phyloP scores from a whole-genome alignment of 2,329 filamentous ascomycete genomes.

The Grosmannia clavigera region DNA sequence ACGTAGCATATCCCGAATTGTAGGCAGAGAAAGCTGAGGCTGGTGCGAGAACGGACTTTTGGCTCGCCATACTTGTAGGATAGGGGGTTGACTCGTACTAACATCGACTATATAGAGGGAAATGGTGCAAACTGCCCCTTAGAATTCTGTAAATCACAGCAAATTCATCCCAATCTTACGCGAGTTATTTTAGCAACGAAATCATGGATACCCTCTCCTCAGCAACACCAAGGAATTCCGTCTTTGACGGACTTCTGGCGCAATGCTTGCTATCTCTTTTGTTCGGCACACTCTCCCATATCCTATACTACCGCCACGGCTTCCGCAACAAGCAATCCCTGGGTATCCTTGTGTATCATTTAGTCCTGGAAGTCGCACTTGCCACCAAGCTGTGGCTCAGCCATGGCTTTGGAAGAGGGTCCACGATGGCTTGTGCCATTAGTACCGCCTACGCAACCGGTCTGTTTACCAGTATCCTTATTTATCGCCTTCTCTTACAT shows the following conservation, averaged over 20 bases:
- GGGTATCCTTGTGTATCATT: not conserved
- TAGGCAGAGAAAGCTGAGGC: no score
- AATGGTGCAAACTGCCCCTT: not conserved
- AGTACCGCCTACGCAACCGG: not conserved
- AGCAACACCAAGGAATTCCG: not conserved
- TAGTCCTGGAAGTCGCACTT: not conserved
- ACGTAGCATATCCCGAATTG: no score
- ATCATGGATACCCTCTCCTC: not conserved
- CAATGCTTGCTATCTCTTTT: not conserved
- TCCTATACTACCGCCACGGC: not conserved
- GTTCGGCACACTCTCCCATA: not conserved
- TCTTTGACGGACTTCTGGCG: not conserved
- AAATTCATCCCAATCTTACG: not conserved
- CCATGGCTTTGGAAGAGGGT: not conserved
- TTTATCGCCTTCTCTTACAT: not conserved
- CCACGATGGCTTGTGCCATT: not conserved
- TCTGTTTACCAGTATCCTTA: not conserved
- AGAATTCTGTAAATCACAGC: not conserved
- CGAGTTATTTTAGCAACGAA: not conserved
- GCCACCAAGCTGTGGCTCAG: not conserved
- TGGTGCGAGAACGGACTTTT: not conserved
- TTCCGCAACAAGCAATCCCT: not conserved
- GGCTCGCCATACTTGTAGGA: not conserved
- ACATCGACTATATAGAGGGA: not conserved
- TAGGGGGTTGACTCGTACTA: not conserved